phyloP scores from a whole-genome alignment of 2,329 filamentous ascomycete species.

The Anthostomella pinea region DNA sequence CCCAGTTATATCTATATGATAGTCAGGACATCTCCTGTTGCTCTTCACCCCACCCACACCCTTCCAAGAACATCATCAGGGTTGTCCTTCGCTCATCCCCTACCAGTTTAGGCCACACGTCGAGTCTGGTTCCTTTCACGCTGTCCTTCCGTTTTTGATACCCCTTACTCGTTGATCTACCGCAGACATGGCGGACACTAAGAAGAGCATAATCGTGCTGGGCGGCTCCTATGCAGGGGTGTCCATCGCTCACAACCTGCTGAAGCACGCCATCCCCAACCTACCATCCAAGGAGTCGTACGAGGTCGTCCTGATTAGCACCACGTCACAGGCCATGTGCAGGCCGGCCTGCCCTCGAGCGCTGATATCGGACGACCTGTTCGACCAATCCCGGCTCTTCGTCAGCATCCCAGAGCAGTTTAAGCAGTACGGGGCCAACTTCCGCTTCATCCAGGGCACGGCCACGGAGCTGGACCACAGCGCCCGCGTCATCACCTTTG shows the following conservation, averaged over 20 bases:
- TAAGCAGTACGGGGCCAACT: constrained; percentile 36
- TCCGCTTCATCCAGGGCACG: constrained; percentile 42
- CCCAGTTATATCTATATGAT: no score
- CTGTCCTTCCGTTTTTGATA: neutral
- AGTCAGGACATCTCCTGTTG: no score
- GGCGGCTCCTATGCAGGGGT: constrained; percentile 53
- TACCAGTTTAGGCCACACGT: no score
- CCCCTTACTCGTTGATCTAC: no score
- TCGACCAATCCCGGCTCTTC: constrained; percentile 45
- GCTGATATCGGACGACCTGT: constrained; percentile 42
- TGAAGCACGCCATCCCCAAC: constrained; percentile 48
- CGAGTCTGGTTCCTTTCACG: neutral
- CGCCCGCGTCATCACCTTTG: constrained; percentile 33
- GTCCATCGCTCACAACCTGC: constrained; percentile 50
- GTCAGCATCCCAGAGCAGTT: constrained; percentile 37
- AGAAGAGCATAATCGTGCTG: constrained; percentile 47
- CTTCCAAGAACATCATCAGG: no score
- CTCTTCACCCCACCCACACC: no score
- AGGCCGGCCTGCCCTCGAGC: constrained; percentile 45
- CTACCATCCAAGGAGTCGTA: constrained; percentile 35
- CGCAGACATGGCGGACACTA: no score
- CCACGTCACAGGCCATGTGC: constrained; percentile 39
- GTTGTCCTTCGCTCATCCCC: no score
- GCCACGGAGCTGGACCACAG: constrained; percentile 36
- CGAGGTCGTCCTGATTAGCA: constrained; percentile 42